A percentile compares a stretch with the other conserved stretches of the same genome.
Evolutionary conservation across 2,329 filamentous ascomycete species (phyloP).

Genomic region (Nemania sp.): DNA sequence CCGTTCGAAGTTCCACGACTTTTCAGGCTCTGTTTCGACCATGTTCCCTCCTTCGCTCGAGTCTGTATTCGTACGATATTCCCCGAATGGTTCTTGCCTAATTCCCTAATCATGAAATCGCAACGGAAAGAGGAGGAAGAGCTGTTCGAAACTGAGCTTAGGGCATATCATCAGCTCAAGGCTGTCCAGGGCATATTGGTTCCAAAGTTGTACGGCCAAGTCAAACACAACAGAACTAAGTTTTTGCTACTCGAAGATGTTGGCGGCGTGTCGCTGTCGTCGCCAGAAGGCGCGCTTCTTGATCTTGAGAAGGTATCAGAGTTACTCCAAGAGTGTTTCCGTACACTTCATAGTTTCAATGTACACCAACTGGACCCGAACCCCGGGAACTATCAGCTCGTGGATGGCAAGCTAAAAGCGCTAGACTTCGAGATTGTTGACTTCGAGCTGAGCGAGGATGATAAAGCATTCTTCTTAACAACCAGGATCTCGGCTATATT

Average conservation of each 20-base stretch:
- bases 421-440: neutral
- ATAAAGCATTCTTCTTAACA: neutral
- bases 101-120: neutral
- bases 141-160: neutral
- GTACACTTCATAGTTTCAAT: neutral
- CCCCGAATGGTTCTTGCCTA: neutral
- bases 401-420: neutral
- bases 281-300: neutral
- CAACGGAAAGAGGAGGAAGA: neutral
- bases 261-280: neutral
- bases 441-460: neutral
- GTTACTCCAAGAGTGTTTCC: conserved; percentile 1
- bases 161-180: neutral
- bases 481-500: neutral
- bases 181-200: neutral
- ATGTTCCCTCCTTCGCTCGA: neutral
- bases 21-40: neutral
- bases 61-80: neutral
- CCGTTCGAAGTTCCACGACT: neutral
- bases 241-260: neutral
- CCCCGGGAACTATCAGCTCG: neutral
- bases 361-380: neutral
- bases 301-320: neutral
- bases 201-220: neutral
- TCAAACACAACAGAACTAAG: neutral